Evolutionary conservation across 1,284 basidiomycete species (phyloP), one percentile per base, ranked within the genome.

Genomic region (Sporisorium iseilematis-ciliati): DNA sequence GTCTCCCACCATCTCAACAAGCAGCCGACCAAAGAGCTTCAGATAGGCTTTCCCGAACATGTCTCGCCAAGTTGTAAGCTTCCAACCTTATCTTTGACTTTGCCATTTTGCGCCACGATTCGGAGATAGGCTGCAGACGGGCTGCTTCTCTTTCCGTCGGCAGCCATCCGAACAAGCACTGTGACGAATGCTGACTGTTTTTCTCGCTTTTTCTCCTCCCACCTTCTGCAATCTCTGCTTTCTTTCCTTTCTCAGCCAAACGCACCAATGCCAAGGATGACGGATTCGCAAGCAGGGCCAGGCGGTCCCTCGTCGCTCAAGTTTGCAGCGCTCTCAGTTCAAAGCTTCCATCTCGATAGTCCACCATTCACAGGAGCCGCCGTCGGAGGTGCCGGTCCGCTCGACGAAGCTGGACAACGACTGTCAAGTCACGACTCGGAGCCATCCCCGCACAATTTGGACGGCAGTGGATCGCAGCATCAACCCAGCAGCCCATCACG

Each of bases 351-450:
- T 40, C 79, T 85, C 21, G 83, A 85, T 64, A 80, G 77, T 50
- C 83, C 83, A 25, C 83, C 83, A 7, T 85, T 85, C 62, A 85
- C 82, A 0, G 83, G 83, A 35, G 73, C 81, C 8, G 79, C 82
- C 7, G 77, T 80, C 16, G 74, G 77, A 38, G 77, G 73, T 23
- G 75, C 67, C 21, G 75, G 76, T 7, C 80, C 79, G 7, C 76
- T 77, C 6, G 65, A 69, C 45, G 63, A 77, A 67, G 69, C 65
- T 45, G 73, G 77, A 2, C 62, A 62, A 45, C 61, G 61, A 14
- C 46, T 75, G 7, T 45, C 46, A 0, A 48, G 55, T 56, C 61
- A 61, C 54, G 68, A 71, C 29, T 65, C 63, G 26, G 68, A 71
- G 42, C 58, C 62, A 8, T 14, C 42, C 33, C 43, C 54, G 6